Conservation (phyloP, 139 green algal genomes). For the Astrephomene gubernaculifera region DNA sequence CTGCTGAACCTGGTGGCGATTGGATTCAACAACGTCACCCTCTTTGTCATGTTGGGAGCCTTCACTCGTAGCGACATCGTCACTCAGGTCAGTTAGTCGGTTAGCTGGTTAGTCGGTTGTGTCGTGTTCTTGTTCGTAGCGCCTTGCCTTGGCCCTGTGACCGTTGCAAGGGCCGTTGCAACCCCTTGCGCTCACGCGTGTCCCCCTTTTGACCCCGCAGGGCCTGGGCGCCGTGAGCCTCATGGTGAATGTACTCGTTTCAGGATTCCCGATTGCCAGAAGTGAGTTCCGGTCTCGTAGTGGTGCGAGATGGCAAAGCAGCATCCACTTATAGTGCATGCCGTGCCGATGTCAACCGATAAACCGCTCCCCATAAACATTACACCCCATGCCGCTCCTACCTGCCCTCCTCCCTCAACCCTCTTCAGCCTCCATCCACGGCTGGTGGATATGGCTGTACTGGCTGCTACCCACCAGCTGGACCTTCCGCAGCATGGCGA, state of each 20-base stretch:
- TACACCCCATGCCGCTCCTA: background rate
- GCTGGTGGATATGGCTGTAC: constrained; percentile 66
- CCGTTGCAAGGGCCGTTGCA: background rate
- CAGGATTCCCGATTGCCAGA: constrained; percentile 71
- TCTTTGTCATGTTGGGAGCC: constrained; percentile 74
- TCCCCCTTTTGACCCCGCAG: background rate
- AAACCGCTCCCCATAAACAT: background rate
- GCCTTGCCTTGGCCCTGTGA: background rate
- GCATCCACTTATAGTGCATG: background rate
- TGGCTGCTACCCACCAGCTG: constrained; percentile 56
- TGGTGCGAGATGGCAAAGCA: background rate
- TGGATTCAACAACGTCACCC: constrained; percentile 49
- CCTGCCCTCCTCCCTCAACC: background rate
- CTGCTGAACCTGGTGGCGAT: constrained; percentile 51
- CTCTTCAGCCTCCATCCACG: constrained; percentile 44
- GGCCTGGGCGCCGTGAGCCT: constrained; percentile 48
- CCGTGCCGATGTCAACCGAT: background rate
- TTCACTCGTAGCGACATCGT: constrained; percentile 43
- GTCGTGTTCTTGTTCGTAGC: background rate
- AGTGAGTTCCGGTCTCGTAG: constrained; percentile 9
- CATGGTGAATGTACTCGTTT: constrained; percentile 62
- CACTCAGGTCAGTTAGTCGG: constrained; percentile 13
- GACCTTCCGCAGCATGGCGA: constrained; percentile 46
- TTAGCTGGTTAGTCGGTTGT: background rate
- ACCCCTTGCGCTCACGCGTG: background rate